Percentiles rank a stretch among this genome's conserved stretches.
Evolutionary conservation across 192 early-diverging fungal species (phyloP).

Genomic region (Dissophora ornata): DNA sequence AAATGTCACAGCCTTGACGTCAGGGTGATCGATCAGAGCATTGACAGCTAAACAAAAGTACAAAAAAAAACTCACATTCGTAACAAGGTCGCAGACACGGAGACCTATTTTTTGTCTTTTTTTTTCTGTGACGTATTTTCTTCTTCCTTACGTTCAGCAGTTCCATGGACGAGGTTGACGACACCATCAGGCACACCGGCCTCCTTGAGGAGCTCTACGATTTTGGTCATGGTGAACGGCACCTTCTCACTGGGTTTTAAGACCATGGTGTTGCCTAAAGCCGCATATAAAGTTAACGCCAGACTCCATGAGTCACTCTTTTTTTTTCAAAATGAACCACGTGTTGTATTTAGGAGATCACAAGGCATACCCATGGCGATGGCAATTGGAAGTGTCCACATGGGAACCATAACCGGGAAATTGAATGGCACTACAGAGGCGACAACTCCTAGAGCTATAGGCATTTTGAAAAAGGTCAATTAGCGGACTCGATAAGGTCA

Average conservation of each 20-base stretch:
- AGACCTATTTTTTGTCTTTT: slow-evolving; percentile 66
- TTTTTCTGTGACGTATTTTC: slow-evolving; percentile 30
- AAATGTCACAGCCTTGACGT: slow-evolving; percentile 79
- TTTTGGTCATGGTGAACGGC: slow-evolving; percentile 80
- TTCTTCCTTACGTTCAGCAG: slow-evolving; percentile 59
- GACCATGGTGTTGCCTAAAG: slow-evolving; percentile 72
- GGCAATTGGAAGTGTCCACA: slow-evolving; percentile 85
- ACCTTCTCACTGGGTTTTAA: slow-evolving; percentile 88
- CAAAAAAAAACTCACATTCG: slow-evolving; percentile 49
- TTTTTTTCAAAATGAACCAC: too few species aligned
- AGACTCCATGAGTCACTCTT: neutral
- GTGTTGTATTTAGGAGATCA: too few species aligned
- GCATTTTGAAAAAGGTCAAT: too few species aligned
- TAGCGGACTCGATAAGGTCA: too few species aligned
- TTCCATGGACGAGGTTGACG: slow-evolving; percentile 81
- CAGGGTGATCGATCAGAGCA: slow-evolving; percentile 69
- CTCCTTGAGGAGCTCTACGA: slow-evolving; percentile 65
- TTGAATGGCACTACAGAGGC: slow-evolving; percentile 85
- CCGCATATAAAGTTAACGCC: neutral
- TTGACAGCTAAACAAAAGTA: slow-evolving; percentile 56
- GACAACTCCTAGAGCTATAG: slow-evolving; percentile 79
- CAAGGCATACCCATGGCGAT: slow-evolving; percentile 68
- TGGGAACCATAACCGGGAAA: slow-evolving; percentile 88
- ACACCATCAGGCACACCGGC: slow-evolving; percentile 80
- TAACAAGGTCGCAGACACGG: slow-evolving; percentile 58